Percentiles rank a stretch among this genome's conserved stretches.
Conservation (phyloP, 495 filamentous ascomycete genomes). For the Oidiodendron maius region DNA sequence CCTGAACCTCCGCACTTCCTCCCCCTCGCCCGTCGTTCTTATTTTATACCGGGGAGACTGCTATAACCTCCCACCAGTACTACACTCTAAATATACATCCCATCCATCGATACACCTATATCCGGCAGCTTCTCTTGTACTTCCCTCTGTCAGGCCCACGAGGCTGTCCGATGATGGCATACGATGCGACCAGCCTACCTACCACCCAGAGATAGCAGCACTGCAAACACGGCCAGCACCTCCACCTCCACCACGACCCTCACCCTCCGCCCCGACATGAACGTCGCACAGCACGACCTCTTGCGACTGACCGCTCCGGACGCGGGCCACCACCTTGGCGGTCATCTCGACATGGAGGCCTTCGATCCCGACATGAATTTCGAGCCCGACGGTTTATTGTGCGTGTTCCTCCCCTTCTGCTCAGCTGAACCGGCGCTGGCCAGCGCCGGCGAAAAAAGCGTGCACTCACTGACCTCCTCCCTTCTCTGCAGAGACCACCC, state of each 20-base stretch:
- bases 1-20: too few relatives aligned
- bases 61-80: too few relatives aligned
- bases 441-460: background rate
- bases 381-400: constrained; percentile 18
- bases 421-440: too few relatives aligned
- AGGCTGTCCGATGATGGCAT: constrained; percentile 13
- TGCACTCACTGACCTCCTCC: constrained; percentile 1
- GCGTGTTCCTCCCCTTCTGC: background rate
- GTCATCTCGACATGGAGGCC: constrained; percentile 12
- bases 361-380: constrained; percentile 23
- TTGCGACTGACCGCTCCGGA: constrained; percentile 16
- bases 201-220: too few relatives aligned
- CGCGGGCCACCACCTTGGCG: constrained; percentile 3
- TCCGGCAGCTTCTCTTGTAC: too few relatives aligned
- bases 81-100: too few relatives aligned
- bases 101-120: too few relatives aligned
- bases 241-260: constrained; percentile 8
- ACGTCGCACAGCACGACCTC: constrained; percentile 13
- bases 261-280: background rate
- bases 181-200: too few relatives aligned
- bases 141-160: too few relatives aligned
- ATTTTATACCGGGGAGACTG: too few relatives aligned
- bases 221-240: constrained; percentile 15
- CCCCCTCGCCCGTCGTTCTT: too few relatives aligned
- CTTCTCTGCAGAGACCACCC: constrained; percentile 37